phyloP scores from a whole-genome alignment of 2,329 filamentous ascomycete species.

The Fusarium sp. region DNA sequence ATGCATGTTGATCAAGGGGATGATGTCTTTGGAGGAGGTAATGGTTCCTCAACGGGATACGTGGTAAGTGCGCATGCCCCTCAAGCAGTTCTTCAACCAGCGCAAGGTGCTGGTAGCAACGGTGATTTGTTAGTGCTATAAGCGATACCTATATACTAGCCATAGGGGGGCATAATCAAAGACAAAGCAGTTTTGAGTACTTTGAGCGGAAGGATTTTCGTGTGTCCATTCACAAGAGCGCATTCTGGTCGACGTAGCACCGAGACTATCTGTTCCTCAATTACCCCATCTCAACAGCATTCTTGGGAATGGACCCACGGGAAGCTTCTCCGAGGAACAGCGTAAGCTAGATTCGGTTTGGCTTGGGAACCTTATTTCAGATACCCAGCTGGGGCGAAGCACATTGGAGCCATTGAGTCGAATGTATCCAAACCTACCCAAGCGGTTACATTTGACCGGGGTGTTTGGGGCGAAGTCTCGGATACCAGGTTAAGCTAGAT shows the following conservation, averaged over 20 bases:
- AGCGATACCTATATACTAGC: constrained; percentile 37
- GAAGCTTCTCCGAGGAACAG: constrained; percentile 7
- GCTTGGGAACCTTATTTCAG: constrained; percentile 41
- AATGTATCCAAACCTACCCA: not conserved
- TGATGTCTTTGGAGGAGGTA: constrained; percentile 70
- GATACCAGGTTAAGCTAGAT: constrained; percentile 15
- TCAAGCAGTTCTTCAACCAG: constrained; percentile 79
- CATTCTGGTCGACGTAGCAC: not conserved
- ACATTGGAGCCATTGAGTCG: constrained; percentile 5
- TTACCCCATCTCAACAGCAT: constrained; percentile 9
- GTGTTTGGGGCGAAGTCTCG: constrained; percentile 20
- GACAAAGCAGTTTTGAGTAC: constrained; percentile 15
- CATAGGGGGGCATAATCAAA: constrained; percentile 33
- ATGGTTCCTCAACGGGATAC: constrained; percentile 66
- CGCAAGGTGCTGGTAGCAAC: constrained; percentile 72
- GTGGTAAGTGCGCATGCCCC: constrained; percentile 87
- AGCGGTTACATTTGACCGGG: constrained; percentile 16
- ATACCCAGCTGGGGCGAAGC: constrained; percentile 35
- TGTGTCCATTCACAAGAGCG: not conserved
- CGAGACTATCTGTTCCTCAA: constrained; percentile 7
- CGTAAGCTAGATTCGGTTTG: constrained; percentile 36
- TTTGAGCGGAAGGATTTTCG: not conserved
- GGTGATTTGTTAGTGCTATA: constrained; percentile 78
- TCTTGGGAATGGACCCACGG: constrained; percentile 22
- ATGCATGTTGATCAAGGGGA: constrained; percentile 76